Base-by-base conservation (phyloP, 768 basidiomycete species). In the Ephemerocybe angulata region DNA sequence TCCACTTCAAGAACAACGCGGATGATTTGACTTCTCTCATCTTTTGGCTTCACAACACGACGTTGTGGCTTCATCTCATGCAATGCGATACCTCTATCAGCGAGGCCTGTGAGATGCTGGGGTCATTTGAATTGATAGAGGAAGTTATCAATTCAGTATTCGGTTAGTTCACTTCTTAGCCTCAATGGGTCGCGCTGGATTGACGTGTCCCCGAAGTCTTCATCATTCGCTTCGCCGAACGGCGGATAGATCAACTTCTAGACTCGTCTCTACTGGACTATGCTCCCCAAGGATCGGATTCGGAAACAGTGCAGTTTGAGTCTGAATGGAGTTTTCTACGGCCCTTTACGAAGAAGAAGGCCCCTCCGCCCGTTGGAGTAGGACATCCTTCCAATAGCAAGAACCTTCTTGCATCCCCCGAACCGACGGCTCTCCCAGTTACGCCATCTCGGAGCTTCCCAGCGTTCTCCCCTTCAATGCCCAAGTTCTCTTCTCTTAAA, bases 21-120 rank as follows among this genome's bases (percentile, higher is more conserved):
- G 93, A 97, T 61, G 91, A 98, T 66, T 70, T 97, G 28, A 85
- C 90, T 4, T 86, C 84, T 64, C 78, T 96, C 24, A 80, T 94
- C 30, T 98, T 98, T 70, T 99, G 97, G 95, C 72, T 96, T 43
- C 91, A 93, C 71, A 99, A 99, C 68, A 81, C 85, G 19, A 92
- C 90, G 10, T 70, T 93, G 27, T 89, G 96, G 81, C 78, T 98
- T 15, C 93, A 98, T 72, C 82, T 98, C 46, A 78, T 99, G 73
- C 84, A 88, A 54, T 93, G 90, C 64, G 91, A 93, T 67, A 81
- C 82, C 52, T 82, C 87, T 17, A 85, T 93, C 60, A 85, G 81
- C 55, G 83, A 84, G 55, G 82, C 86, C 2, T 95, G 92, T 63
- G 90, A 94, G 61, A 80, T 89, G 69, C 73, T 95, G 41, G 90